Base-by-base conservation (phyloP, 2,329 filamentous ascomycete genomes). In the Penicillium aurantiogriseum region DNA sequence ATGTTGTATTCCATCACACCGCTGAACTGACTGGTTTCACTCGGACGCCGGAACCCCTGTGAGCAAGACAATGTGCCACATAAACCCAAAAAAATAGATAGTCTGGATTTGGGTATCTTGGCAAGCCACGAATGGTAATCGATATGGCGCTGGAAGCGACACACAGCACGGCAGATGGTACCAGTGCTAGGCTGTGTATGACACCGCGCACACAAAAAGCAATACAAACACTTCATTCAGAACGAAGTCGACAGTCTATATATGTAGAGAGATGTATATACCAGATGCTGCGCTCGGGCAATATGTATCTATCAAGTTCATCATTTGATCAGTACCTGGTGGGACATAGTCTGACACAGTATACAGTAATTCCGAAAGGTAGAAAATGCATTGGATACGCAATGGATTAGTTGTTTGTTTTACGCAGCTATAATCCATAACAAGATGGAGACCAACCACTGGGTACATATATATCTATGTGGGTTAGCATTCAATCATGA, bases 31-130 rank as follows among this genome's bases (percentile, higher is more conserved):
- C n/a, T 11, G 15, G 57, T 60, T 40, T 42, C 51, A 61, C 61
- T 45, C n/a, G 47, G 38, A 49, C 40, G 11, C 47, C 27, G 36
- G 40, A 51, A 33, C 27, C 27, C 29, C 53, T 33, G 57, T 55
- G 29, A 23, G 44, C 46, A 39, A 52, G 44, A 49, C 46, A 19
- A 54, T 58, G 60, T 63, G 49, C 52, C 49, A 58, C 55, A 54
- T 31, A 13, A 43, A 40, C 17, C 46, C 9, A 10, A 56, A 13
- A 2, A 43, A 10, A 52, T 27, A 3, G 17, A 45, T 46, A n/a
- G 15, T 40, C 11, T 35, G 7, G 21, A 40, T 35, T 23, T 29
- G 11, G 27, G 11, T 36, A 25, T 33, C 2, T 25, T 33, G n/a
- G 33, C 25, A 42, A 47, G 40, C 46, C 46, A 51, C 33, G 31